These are phyloP conservation scores for Gynostemma pentaphyllum DNA, from an alignment of 306 rosid genomes.

Conservation along the genomic window DNA sequence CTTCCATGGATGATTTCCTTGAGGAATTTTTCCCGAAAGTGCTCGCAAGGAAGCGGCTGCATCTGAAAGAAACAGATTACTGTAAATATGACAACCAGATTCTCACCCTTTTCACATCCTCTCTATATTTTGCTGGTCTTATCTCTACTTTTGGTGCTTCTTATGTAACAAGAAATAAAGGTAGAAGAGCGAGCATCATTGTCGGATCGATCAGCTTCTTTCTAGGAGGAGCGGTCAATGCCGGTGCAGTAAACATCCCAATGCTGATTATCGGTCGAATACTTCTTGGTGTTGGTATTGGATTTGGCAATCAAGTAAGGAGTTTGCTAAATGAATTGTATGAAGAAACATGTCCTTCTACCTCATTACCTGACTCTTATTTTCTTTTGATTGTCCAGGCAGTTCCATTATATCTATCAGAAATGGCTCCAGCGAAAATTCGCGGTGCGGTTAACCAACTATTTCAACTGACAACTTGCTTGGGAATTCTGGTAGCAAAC, in stretches of 20 bases:
- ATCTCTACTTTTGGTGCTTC: conserved; percentile 81
- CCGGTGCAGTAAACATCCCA: conserved; percentile 52
- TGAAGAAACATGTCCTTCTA: neutral
- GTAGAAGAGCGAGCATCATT: conserved; percentile 81
- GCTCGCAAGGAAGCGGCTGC: conserved; percentile 51
- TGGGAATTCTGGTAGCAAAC: conserved; percentile 58
- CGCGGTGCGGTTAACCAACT: conserved; percentile 91
- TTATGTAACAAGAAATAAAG: conserved; percentile 51
- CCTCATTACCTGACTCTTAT: neutral
- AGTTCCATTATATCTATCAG: conserved; percentile 79
- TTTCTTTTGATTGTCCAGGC: conserved; percentile 34
- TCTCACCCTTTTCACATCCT: conserved; percentile 87
- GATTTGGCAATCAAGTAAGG: conserved; percentile 91
- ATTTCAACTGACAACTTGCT: conserved; percentile 76
- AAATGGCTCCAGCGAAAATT: conserved; percentile 78
- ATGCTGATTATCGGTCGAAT: conserved; percentile 79
- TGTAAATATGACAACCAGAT: conserved; percentile 81
- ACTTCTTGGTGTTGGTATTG: conserved; percentile 76
- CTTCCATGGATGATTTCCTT: conserved; percentile 89
- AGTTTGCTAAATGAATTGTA: neutral
- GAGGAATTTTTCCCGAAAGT: conserved; percentile 62
- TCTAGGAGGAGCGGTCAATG: conserved; percentile 64
- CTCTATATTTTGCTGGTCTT: conserved; percentile 80
- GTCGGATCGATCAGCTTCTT: conserved; percentile 80
- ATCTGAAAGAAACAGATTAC: conserved; percentile 64